Conservation (phyloP, 2,329 filamentous ascomycete species). For the Fusarium metavorans region DNA sequence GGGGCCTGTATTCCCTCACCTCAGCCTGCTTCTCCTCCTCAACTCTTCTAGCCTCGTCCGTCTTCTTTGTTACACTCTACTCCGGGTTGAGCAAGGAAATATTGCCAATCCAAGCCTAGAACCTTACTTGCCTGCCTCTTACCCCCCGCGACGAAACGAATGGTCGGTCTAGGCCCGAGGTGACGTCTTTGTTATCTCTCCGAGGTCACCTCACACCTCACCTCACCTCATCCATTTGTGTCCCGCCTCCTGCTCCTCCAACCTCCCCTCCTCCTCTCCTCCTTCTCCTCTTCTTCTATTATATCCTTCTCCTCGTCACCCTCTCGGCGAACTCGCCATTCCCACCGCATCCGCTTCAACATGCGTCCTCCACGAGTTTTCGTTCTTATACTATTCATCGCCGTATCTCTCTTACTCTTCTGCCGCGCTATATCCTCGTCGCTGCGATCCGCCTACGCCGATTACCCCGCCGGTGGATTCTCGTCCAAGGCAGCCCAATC, state of each 20-base stretch:
- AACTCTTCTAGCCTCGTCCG: slow-evolving; percentile 10
- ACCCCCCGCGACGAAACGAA: slow-evolving; percentile 10
- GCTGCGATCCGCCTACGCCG: slow-evolving; percentile 42
- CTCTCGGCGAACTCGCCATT: slow-evolving; percentile 9
- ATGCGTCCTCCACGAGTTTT: slow-evolving; percentile 68
- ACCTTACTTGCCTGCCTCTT: slow-evolving; percentile 2
- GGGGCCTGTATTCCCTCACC: neutral
- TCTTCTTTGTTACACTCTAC: slow-evolving; percentile 7
- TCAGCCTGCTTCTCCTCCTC: slow-evolving; percentile 5
- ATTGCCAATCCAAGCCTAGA: slow-evolving; percentile 7
- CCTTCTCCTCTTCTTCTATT: slow-evolving; percentile 12
- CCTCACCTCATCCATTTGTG: slow-evolving; percentile 35
- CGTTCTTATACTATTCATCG: slow-evolving; percentile 66
- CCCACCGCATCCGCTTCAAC: slow-evolving; percentile 43
- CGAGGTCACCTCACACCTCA: slow-evolving; percentile 37
- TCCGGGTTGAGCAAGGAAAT: neutral
- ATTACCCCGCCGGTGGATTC: slow-evolving; percentile 44
- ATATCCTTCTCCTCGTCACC: slow-evolving; percentile 7
- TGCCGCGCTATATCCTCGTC: slow-evolving; percentile 63
- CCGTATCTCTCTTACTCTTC: slow-evolving; percentile 66
- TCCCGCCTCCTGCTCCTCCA: slow-evolving; percentile 11
- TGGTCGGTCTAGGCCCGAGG: slow-evolving; percentile 33
- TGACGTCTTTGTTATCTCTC: slow-evolving; percentile 42
- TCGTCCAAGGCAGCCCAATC: slow-evolving; percentile 34
- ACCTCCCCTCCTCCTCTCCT: slow-evolving; percentile 12